phyloP scores from a whole-genome alignment of 2,329 filamentous ascomycete genomes.

The Pezicula carpinea region DNA sequence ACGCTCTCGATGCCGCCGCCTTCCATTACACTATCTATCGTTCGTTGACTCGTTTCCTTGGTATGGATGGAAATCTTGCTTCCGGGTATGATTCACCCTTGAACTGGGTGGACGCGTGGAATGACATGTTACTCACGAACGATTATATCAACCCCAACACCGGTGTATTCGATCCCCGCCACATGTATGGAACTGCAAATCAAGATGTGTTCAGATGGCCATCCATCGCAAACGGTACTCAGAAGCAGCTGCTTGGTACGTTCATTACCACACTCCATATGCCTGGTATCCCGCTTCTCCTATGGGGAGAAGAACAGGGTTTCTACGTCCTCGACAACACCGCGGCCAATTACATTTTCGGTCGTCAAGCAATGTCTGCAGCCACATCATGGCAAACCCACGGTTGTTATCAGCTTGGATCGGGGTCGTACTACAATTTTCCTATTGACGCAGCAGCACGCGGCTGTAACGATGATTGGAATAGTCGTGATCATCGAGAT shows the following conservation, averaged over 20 bases:
- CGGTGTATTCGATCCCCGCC: conserved; percentile 56
- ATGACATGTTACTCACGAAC: conserved; percentile 50
- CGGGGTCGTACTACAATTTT: conserved; percentile 52
- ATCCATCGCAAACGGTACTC: conserved; percentile 49
- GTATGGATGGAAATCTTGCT: conserved; percentile 44
- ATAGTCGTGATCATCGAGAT: conserved; percentile 57
- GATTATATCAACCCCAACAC: conserved; percentile 57
- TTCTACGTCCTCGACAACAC: conserved; percentile 61
- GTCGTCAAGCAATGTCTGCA: conserved; percentile 57
- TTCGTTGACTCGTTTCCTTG: conserved; percentile 55
- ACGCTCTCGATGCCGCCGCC: conserved; percentile 52
- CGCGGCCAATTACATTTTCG: conserved; percentile 60
- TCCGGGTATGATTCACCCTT: conserved; percentile 38
- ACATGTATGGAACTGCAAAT: conserved; percentile 54
- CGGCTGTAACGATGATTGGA: conserved; percentile 52
- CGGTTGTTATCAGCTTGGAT: conserved; percentile 54
- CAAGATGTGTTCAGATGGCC: conserved; percentile 62
- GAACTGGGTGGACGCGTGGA: conserved; percentile 49
- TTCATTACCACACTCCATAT: conserved; percentile 55
- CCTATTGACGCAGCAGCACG: conserved; percentile 47
- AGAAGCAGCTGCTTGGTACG: conserved; percentile 51
- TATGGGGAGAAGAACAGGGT: conserved; percentile 65
- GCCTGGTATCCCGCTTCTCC: conserved; percentile 54
- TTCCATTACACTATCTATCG: conserved; percentile 62
- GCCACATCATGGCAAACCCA: conserved; percentile 59